Conservation (phyloP, 306 rosid genomes). For the Acacia acuminata region DNA sequence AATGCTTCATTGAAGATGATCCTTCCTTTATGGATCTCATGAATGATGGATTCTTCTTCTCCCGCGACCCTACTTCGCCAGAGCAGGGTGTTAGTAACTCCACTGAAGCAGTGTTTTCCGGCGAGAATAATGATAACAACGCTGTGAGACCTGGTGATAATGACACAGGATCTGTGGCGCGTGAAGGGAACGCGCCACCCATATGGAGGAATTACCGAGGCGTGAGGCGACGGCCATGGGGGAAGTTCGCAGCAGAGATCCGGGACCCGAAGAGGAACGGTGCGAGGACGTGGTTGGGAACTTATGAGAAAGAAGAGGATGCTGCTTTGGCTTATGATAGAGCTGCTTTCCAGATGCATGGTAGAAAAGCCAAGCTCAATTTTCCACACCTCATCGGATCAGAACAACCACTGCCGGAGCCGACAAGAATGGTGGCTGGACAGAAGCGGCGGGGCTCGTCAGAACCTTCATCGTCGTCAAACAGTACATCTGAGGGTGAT, state of each 20-base stretch:
- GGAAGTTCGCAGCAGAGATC: conserved; percentile 51
- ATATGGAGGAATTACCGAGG: conserved; percentile 43
- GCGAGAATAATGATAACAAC: not conserved
- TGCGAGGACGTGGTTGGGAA: conserved; percentile 65
- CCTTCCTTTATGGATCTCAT: not conserved
- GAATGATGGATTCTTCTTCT: not conserved
- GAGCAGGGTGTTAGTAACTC: not conserved
- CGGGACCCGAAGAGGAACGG: conserved; percentile 54
- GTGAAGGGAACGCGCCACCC: not conserved
- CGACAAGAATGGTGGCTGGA: not conserved
- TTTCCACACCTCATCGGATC: not conserved
- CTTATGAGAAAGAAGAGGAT: conserved; percentile 52
- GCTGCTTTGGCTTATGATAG: conserved; percentile 71
- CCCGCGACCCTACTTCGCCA: not conserved
- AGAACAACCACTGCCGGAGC: not conserved
- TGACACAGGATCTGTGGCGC: not conserved
- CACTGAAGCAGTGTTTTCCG: not conserved
- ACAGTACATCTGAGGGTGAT: not conserved
- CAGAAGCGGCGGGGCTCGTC: not conserved
- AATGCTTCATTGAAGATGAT: not conserved
- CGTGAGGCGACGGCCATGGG: conserved; percentile 57
- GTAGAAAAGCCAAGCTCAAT: conserved; percentile 44
- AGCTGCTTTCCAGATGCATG: conserved; percentile 68
- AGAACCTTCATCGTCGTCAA: not conserved
- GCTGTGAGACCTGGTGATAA: too few species aligned